Evolutionary conservation across 768 basidiomycete genomes (phyloP), one percentile per base, ranked within the genome.

Genomic region (Leccinum truebloodii): DNA sequence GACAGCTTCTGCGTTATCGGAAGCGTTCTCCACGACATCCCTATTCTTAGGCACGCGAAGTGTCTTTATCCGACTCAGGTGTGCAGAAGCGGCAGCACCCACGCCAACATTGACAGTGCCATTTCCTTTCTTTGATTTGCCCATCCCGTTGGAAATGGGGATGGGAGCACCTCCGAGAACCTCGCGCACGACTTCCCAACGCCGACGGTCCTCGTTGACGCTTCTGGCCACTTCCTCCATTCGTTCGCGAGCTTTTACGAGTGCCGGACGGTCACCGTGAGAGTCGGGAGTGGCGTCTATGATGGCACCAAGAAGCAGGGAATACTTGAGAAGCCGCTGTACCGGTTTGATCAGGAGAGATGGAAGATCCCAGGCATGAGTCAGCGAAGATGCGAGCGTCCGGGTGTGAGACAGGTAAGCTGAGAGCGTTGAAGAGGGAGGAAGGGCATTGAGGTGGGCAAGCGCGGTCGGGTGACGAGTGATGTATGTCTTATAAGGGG

Each of bases 261-360:
- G 70, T 9, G 71, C 60, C 1, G 64, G 35, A 20, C 87, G 87
- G 75, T 93, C 92, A 1, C 79, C 76, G 68, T 92, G 90, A 24
- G 74, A 71, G 55, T 86, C 83, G 7, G 87, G 85, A 0, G 92
- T 94, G 68, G 87, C 88, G 54, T 88, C 85, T 55, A 89, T 83
- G 64, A 94, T 87, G 26, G 90, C 85, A 26, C 77, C 76, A 35
- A 99, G 84, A 30, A 99, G 83, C 9, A 98, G 83, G 0, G 92
- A 86, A 70, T 99, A 99, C 72, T 98, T 98, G 64, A 98, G 86
- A 57, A 98, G 82, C 16, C 96, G 87, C 70, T 98, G 97, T 4
- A 99, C 94, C 35, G 97, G 97, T 75, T 98, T 98, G 75, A 99
- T 98, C 61, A 99, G 88, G 41, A 98, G 83, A 0, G 94, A 94